phyloP scores from a whole-genome alignment of 164 flowering plant genomes.

The Houttuynia cordata region DNA sequence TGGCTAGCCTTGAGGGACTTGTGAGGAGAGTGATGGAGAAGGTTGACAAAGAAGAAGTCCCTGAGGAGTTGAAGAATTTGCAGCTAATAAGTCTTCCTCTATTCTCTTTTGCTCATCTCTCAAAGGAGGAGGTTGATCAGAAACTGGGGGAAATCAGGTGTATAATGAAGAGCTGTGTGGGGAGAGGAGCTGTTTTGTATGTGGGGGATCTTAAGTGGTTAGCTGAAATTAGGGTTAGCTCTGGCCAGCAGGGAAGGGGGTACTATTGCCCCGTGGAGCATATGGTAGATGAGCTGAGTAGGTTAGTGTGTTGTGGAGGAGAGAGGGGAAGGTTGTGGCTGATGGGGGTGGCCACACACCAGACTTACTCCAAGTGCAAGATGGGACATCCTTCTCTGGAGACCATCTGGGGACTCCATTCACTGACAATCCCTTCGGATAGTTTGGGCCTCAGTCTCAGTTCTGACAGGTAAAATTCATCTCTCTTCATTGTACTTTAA shows the following conservation, averaged over 20 bases:
- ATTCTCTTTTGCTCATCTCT: constrained; percentile 27
- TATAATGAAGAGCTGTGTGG: constrained; percentile 29
- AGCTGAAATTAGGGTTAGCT: constrained; percentile 39
- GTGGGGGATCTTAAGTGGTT: constrained; percentile 89
- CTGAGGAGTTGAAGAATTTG: constrained; percentile 33
- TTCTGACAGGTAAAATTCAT: constrained; percentile 46
- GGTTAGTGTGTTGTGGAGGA: constrained; percentile 34
- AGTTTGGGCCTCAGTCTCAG: constrained; percentile 68
- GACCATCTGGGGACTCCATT: constrained; percentile 59
- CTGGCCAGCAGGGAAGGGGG: constrained; percentile 26
- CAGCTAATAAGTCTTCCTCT: constrained; percentile 47
- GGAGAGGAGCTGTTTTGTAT: constrained; percentile 50
- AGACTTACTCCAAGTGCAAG: constrained; percentile 66
- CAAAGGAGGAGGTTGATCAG: constrained; percentile 52
- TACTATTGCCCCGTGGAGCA: constrained; percentile 57
- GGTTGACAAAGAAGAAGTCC: constrained; percentile 53
- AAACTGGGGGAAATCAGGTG: constrained; percentile 54
- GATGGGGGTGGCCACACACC: constrained; percentile 68
- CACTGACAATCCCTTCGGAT: constrained; percentile 60
- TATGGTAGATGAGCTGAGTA: constrained; percentile 69
- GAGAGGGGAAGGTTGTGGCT: constrained; percentile 56
- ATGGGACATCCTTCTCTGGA: constrained; percentile 63
- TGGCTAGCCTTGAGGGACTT: constrained; percentile 38
- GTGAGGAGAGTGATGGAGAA: constrained; percentile 49
- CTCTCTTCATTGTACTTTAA: neutral